Evolutionary conservation across 1,284 basidiomycete genomes (phyloP), one percentile per base, ranked within the genome.

Genomic region (Xanthoconium separans): DNA sequence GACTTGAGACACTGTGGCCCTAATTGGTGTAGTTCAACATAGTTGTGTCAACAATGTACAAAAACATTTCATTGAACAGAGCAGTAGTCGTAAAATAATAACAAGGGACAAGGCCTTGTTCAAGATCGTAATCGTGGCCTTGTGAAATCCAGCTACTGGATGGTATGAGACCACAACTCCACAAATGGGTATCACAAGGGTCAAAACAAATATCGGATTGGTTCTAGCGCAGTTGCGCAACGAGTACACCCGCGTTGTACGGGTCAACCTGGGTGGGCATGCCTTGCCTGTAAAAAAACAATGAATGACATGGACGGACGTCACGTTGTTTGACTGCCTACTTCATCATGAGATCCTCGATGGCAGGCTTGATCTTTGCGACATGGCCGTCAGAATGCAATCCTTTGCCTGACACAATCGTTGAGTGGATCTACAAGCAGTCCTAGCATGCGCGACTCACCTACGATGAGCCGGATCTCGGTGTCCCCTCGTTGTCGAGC

Each of bases 361-460:
- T 89, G 4, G 95, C 95, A 20, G 96, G 96, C 68, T 92, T 95
- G 69, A 98, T 83, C 74, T 97, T 97, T 2, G 92, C 88, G 13
- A 85, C 79, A 51, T 89, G 87, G 29, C 84, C 82, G 46, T 80
- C 73, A 27, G 93, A 95, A 71, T 99, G 96, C 20, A 95, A 75
- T 13, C 95, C 95, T 72, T 93, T 91, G 8, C 86, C 85, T 77
- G 12, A 15, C 22, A 44, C 16, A 29, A 53, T 51, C 42, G 16
- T 45, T 48, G 16, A 56, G 54, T 7, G 33, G 30, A 34, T 47
- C 43, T 40, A 5, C 27, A 15, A 27, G 43, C 30, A 22, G 42
- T 34, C 12, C 13, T 13, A 11, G 24, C 10, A 44, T 3, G 15
- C 11, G 24, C 20, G 16, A 78, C 86, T 59, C 55, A 83, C 89